Evolutionary conservation across 1,284 basidiomycete genomes (phyloP).

Genomic region (Porogramme epimiltina): DNA sequence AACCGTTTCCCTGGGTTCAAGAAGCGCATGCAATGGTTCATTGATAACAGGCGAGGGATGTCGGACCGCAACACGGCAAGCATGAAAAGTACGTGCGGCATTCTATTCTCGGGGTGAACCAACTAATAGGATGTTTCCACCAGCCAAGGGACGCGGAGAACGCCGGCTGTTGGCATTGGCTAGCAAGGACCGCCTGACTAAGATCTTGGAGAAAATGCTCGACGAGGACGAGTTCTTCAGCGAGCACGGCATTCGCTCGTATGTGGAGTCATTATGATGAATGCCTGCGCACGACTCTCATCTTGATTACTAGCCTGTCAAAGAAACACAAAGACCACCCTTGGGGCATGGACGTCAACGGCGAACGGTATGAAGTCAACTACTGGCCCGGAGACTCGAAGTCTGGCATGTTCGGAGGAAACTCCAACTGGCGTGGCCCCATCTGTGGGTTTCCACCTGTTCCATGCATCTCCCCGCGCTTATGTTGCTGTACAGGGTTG

Average conservation of each 20-base stretch:
- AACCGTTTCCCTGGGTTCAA: conserved; percentile 96
- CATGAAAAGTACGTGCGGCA: conserved; percentile 68
- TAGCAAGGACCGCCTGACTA: conserved; percentile 86
- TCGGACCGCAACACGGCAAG: conserved; percentile 95
- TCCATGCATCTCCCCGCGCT: not conserved
- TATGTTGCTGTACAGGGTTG: conserved; percentile 60
- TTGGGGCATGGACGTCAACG: conserved; percentile 94
- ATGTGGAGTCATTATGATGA: not conserved
- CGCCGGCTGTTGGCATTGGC: conserved; percentile 89
- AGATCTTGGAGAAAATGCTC: conserved; percentile 94
- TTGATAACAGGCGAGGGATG: conserved; percentile 88
- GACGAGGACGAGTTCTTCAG: conserved; percentile 96
- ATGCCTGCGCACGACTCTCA: not conserved
- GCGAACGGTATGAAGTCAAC: conserved; percentile 87
- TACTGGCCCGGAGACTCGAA: conserved; percentile 99
- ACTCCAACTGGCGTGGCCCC: conserved; percentile 94
- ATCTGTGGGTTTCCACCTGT: conserved; percentile 54
- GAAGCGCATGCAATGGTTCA: conserved; percentile 98
- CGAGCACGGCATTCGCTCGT: conserved; percentile 95
- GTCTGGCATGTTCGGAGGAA: conserved; percentile 98
- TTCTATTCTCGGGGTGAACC: not conserved
- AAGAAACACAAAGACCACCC: conserved; percentile 90
- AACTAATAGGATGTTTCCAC: conserved; percentile 1
- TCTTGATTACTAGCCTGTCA: conserved; percentile 49
- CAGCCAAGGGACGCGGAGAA: conserved; percentile 82